Conservation (phyloP, 768 basidiomycete genomes). For the Boletus rubescentipes region DNA sequence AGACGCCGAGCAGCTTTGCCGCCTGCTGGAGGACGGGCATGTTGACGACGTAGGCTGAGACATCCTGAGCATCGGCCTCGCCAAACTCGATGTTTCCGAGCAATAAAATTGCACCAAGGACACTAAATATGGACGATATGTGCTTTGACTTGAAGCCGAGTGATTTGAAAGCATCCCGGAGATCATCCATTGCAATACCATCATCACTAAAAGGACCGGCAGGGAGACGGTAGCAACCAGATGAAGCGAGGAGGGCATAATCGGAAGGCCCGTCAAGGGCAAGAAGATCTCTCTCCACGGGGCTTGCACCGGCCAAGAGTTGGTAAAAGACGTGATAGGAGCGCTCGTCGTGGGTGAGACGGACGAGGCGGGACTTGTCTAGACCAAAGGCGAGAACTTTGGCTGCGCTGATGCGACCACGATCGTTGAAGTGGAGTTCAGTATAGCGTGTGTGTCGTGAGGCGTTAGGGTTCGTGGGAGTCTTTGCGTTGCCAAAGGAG, state of each 20-base stretch:
- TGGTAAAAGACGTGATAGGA: slow-evolving; percentile 69
- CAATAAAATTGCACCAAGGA: slow-evolving; percentile 53
- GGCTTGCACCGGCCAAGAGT: slow-evolving; percentile 56
- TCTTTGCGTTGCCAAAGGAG: slow-evolving; percentile 68
- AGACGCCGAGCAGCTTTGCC: slow-evolving; percentile 50
- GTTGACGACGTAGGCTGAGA: slow-evolving; percentile 51
- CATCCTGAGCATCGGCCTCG: slow-evolving; percentile 54
- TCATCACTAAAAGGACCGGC: slow-evolving; percentile 64
- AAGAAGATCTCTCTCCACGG: slow-evolving; percentile 52
- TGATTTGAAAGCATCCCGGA: slow-evolving; percentile 52
- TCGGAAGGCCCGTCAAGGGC: slow-evolving; percentile 57
- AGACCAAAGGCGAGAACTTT: slow-evolving; percentile 61
- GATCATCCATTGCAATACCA: slow-evolving; percentile 53
- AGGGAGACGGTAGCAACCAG: slow-evolving; percentile 63
- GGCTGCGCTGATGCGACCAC: slow-evolving; percentile 54
- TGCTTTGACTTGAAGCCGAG: slow-evolving; percentile 67
- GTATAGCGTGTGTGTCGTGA: slow-evolving; percentile 60
- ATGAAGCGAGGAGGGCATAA: slow-evolving; percentile 57
- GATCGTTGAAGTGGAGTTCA: slow-evolving; percentile 60
- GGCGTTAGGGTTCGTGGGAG: slow-evolving; percentile 59
- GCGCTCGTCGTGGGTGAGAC: slow-evolving; percentile 58
- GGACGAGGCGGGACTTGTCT: slow-evolving; percentile 58
- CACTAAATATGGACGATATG: slow-evolving; percentile 49
- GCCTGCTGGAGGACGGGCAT: slow-evolving; percentile 47
- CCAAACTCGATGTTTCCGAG: slow-evolving; percentile 60